Evolutionary conservation across 768 basidiomycete genomes (phyloP).

Genomic region (Pisolithus orientalis): DNA sequence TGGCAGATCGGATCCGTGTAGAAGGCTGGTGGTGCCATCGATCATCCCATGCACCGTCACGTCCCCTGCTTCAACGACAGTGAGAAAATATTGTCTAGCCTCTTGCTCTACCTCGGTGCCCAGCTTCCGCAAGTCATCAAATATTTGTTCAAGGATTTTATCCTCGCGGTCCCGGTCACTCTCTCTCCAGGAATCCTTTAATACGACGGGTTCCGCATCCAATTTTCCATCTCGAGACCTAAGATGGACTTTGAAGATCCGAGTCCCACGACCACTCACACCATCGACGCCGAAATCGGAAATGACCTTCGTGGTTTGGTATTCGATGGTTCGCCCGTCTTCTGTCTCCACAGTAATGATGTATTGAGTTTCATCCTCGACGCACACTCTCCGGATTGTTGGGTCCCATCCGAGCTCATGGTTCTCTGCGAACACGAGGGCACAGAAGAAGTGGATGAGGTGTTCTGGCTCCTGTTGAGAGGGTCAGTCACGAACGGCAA

Average conservation of each 20-base stretch:
- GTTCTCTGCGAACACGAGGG: background rate
- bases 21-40: background rate
- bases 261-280: background rate
- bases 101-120: background rate
- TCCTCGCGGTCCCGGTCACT: background rate
- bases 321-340: background rate
- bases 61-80: background rate
- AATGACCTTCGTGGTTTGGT: background rate
- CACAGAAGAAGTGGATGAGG: background rate
- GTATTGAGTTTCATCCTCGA: background rate
- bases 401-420: conserved; percentile 2
- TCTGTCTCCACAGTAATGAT: background rate
- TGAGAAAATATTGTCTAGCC: background rate
- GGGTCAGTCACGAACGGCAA: background rate
- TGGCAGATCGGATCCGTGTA: background rate
- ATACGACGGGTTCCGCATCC: background rate
- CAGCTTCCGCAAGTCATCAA: background rate
- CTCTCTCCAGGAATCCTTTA: background rate
- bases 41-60: background rate
- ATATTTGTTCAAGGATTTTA: background rate
- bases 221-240: background rate
- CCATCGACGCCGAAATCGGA: background rate
- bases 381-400: background rate
- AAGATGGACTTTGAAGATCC: background rate
- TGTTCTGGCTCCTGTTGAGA: background rate